Conservation (phyloP, 2,329 filamentous ascomycete genomes). For the Fusarium sp. region DNA sequence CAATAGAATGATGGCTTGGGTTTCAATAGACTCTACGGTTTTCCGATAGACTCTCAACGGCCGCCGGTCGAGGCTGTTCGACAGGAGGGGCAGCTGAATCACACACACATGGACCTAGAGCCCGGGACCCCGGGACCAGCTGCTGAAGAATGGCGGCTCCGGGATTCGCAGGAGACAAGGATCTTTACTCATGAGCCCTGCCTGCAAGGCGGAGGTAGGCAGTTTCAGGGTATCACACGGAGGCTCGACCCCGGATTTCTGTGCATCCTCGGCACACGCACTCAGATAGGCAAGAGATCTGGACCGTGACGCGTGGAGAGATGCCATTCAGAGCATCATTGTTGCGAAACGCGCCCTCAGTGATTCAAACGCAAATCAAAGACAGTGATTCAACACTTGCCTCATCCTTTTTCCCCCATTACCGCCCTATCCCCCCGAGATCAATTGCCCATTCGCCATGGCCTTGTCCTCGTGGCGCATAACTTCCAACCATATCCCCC, state of each 20-base stretch:
- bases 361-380: neutral
- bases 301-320: neutral
- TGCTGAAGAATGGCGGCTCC: constrained; percentile 23
- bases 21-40: constrained; percentile 10
- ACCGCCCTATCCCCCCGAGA: neutral
- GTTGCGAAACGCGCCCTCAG: neutral
- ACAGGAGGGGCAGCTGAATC: neutral
- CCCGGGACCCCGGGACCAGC: constrained; percentile 1
- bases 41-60: constrained; percentile 29
- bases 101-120: neutral
- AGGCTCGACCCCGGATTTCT: constrained; percentile 32
- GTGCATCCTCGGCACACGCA: constrained; percentile 22
- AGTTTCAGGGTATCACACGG: constrained; percentile 3
- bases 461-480: constrained; percentile 22
- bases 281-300: neutral
- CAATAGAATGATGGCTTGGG: neutral
- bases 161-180: constrained; percentile 10
- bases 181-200: constrained; percentile 4
- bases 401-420: neutral
- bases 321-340: neutral
- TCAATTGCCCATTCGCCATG: constrained; percentile 11
- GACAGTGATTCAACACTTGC: neutral
- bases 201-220: constrained; percentile 1
- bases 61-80: neutral
- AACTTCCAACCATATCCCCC: neutral